Percentiles rank a stretch among this genome's conserved stretches.
Evolutionary conservation across 768 basidiomycete species (phyloP).

Genomic region (Lactarius deliciosus): DNA sequence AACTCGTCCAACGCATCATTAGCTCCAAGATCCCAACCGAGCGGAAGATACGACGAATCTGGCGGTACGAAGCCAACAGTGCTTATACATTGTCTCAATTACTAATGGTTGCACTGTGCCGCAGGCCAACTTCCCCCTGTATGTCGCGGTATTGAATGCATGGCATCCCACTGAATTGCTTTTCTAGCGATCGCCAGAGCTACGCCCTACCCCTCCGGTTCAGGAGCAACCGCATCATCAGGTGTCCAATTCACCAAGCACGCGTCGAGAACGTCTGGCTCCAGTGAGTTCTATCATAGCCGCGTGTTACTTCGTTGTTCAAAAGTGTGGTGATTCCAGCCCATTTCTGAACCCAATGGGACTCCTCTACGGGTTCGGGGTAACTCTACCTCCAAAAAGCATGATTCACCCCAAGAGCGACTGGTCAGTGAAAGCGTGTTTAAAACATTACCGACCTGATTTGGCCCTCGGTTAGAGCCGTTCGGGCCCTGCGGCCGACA

Average conservation of each 20-base stretch:
- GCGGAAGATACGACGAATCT: constrained; percentile 15
- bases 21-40: constrained; percentile 10
- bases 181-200: constrained; percentile 20
- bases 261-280: constrained; percentile 17
- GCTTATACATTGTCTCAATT: background rate
- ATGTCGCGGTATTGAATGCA: background rate
- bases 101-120: background rate
- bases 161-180: background rate
- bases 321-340: constrained; percentile 1
- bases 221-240: constrained; percentile 16
- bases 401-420: constrained; percentile 8
- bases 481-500: constrained; percentile 1
- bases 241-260: background rate
- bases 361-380: background rate
- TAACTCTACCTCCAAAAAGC: background rate
- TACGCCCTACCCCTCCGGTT: background rate
- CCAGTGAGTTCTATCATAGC: constrained; percentile 5
- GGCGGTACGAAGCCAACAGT: constrained; percentile 1
- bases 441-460: background rate
- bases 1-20: background rate
- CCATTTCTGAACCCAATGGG: background rate
- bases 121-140: constrained; percentile 12
- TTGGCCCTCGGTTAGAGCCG: constrained; percentile 1
- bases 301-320: background rate
- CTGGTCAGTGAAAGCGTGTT: constrained; percentile 3